phyloP scores from a whole-genome alignment of 495 filamentous ascomycete genomes.

The Lophiostoma macrostomum region DNA sequence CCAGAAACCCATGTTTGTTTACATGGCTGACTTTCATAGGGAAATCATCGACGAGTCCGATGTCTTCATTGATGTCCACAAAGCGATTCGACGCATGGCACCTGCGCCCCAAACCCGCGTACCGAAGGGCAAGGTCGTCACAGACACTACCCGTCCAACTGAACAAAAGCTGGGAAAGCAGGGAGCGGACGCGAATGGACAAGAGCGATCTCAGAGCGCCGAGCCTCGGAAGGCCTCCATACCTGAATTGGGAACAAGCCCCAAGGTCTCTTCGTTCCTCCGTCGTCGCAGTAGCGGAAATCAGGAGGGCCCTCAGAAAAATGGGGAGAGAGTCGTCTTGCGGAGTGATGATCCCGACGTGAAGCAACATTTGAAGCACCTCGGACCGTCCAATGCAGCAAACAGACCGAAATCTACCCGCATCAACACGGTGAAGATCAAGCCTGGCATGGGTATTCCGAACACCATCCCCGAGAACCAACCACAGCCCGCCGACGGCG shows the following conservation, averaged over 20 bases:
- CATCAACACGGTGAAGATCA: conserved; percentile 90
- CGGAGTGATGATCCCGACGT: conserved; percentile 58
- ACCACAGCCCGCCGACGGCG: neutral
- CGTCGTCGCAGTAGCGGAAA: conserved; percentile 39
- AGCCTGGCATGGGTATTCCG: conserved; percentile 57
- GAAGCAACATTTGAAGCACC: conserved; percentile 77
- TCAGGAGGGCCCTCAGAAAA: no score
- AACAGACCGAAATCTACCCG: conserved; percentile 76
- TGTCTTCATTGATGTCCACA: conserved; percentile 94
- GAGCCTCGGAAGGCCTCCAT: conserved; percentile 15
- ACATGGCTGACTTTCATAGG: conserved; percentile 29
- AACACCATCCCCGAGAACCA: conserved; percentile 23
- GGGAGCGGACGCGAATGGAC: neutral
- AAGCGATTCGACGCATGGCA: conserved; percentile 80
- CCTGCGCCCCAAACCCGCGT: conserved; percentile 63
- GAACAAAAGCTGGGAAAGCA: conserved; percentile 7
- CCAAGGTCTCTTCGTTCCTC: conserved; percentile 45
- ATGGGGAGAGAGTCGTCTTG: conserved; percentile 22
- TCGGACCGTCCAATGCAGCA: conserved; percentile 90
- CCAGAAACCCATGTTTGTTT: no score
- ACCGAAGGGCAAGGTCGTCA: conserved; percentile 55
- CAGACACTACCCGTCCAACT: conserved; percentile 3
- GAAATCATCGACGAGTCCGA: conserved; percentile 81
- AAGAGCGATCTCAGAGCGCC: neutral
- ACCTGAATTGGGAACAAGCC: conserved; percentile 8